A percentile compares a stretch with the other conserved stretches of the same genome.
phyloP scores from a whole-genome alignment of 345 rosid species.

The Ceriops zippeliana region DNA sequence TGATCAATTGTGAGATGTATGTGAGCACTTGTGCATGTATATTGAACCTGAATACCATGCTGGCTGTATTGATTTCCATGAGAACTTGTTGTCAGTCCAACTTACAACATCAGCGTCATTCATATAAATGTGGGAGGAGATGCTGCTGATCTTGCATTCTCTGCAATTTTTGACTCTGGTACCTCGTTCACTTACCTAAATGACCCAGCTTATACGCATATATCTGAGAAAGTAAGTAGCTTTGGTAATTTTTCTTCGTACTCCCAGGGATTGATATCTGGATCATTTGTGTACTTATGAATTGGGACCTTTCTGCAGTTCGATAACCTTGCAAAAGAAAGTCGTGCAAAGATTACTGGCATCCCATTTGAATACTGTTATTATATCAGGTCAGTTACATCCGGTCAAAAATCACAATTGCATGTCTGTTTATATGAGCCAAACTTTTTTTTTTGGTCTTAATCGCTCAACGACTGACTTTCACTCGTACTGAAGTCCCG shows the following conservation, averaged over 20 bases:
- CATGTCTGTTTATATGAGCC: no score
- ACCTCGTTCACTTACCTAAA: constrained; percentile 91
- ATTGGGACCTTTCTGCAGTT: constrained; percentile 49
- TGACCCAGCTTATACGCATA: constrained; percentile 59
- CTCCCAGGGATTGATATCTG: not conserved
- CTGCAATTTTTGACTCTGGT: constrained; percentile 88
- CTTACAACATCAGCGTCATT: constrained; percentile 71
- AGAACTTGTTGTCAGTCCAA: constrained; percentile 49
- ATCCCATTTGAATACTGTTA: constrained; percentile 89
- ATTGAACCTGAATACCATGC: not conserved
- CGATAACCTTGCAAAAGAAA: constrained; percentile 47
- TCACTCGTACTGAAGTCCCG: constrained; percentile 9
- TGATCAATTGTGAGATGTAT: not conserved
- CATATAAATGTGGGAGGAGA: constrained; percentile 59
- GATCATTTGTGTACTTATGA: not conserved
- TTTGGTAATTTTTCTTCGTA: constrained; percentile 10
- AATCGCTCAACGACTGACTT: not conserved
- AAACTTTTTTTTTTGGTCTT: not conserved
- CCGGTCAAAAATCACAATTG: not conserved
- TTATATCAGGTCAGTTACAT: constrained; percentile 47
- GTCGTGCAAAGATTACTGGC: constrained; percentile 31
- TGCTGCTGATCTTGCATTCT: constrained; percentile 45
- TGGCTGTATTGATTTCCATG: constrained; percentile 13
- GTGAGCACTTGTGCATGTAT: not conserved
- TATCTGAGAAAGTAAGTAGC: constrained; percentile 60